Conservation (phyloP, 1,284 basidiomycete species). For the Cystobasidiaceae sp. region DNA sequence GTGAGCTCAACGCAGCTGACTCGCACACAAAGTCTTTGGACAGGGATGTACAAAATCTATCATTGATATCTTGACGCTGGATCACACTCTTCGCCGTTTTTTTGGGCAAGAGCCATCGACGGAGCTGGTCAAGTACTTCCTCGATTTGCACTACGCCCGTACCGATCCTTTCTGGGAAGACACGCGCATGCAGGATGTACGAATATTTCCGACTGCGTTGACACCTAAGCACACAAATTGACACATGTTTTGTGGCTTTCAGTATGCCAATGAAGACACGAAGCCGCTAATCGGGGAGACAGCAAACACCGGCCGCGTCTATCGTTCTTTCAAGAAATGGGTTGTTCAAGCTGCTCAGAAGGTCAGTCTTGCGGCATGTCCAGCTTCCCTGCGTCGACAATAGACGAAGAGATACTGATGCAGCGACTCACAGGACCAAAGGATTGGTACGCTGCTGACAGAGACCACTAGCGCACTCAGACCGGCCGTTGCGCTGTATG, state of each 20-base stretch:
- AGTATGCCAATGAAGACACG: conserved; percentile 17
- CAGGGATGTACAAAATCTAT: conserved; percentile 25
- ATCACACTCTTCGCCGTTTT: background rate
- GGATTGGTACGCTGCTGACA: background rate
- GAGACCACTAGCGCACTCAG: conserved; percentile 8
- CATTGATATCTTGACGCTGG: conserved; percentile 17
- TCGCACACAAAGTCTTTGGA: conserved; percentile 4
- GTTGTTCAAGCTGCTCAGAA: conserved; percentile 1
- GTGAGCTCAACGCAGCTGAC: background rate
- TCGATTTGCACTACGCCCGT: conserved; percentile 14
- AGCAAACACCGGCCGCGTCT: background rate
- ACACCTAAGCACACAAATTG: too few relatives aligned
- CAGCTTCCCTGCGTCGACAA: background rate
- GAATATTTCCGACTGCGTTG: background rate
- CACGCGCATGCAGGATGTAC: conserved; percentile 5
- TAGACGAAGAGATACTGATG: background rate
- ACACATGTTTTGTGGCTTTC: background rate
- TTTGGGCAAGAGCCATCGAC: background rate
- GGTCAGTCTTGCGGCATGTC: background rate
- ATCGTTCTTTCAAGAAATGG: conserved; percentile 12
- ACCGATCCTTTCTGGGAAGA: conserved; percentile 11
- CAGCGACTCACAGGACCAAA: background rate
- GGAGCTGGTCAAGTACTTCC: background rate
- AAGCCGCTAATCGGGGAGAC: conserved; percentile 19
- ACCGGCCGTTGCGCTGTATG: background rate